These are phyloP conservation scores for Colletotrichum tanaceti DNA, from an alignment of 2,329 filamentous ascomycete species.

Conservation along the genomic window DNA sequence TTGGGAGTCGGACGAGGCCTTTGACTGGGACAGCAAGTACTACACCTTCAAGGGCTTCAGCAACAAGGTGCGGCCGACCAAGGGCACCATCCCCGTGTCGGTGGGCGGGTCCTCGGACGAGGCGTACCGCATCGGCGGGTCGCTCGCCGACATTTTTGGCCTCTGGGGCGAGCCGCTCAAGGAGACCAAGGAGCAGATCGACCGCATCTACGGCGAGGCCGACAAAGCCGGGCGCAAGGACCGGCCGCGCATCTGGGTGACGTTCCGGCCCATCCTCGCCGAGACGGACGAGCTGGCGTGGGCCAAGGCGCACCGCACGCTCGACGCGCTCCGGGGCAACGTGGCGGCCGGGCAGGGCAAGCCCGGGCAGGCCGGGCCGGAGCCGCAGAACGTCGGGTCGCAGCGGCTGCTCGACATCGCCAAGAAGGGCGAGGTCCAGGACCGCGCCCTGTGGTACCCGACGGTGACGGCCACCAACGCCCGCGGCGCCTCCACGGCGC, in stretches of 20 bases:
- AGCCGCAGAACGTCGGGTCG: slow-evolving; percentile 69
- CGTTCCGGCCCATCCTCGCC: slow-evolving; percentile 70
- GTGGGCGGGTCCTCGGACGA: slow-evolving; percentile 70
- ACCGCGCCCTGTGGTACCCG: slow-evolving; percentile 72
- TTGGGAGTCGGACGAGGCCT: slow-evolving; percentile 67
- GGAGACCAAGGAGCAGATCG: slow-evolving; percentile 72
- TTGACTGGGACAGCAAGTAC: slow-evolving; percentile 71
- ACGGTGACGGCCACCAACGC: slow-evolving; percentile 72
- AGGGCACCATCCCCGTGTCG: slow-evolving; percentile 66
- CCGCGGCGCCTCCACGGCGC: slow-evolving; percentile 67
- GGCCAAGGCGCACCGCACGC: slow-evolving; percentile 68
- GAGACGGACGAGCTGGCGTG: slow-evolving; percentile 73
- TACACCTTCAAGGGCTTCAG: slow-evolving; percentile 70
- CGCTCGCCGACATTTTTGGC: slow-evolving; percentile 70
- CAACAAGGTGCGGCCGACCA: slow-evolving; percentile 64
- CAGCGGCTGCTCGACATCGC: slow-evolving; percentile 70
- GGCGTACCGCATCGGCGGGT: slow-evolving; percentile 69
- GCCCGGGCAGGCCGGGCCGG: slow-evolving; percentile 43
- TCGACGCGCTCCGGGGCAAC: slow-evolving; percentile 62
- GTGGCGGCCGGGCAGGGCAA: slow-evolving; percentile 51
- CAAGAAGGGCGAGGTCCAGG: slow-evolving; percentile 65
- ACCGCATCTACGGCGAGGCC: slow-evolving; percentile 68
- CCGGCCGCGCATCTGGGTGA: slow-evolving; percentile 71
- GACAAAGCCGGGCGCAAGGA: slow-evolving; percentile 67
- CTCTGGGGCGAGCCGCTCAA: slow-evolving; percentile 73